Evolutionary conservation across 495 filamentous ascomycete species (phyloP).

Genomic region (Penicillium daleae): DNA sequence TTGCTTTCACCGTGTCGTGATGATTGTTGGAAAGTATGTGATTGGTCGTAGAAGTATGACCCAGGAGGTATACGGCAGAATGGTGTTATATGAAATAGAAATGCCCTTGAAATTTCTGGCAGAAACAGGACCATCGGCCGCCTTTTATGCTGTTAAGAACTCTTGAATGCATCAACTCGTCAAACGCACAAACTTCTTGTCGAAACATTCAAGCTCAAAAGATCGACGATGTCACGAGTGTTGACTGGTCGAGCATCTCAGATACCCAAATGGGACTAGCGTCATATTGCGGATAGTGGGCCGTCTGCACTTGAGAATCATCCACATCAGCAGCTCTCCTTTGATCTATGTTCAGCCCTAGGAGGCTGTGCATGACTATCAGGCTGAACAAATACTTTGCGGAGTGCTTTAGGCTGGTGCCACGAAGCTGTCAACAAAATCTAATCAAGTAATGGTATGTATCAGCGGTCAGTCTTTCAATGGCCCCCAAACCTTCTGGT

Average conservation of each 20-base stretch:
- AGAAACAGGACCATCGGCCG: background rate
- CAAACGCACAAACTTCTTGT: background rate
- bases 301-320: background rate
- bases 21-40: background rate
- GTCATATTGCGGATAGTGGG: background rate
- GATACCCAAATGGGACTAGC: slow-evolving; percentile 6
- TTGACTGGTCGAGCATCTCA: slow-evolving; percentile 7
- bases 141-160: background rate
- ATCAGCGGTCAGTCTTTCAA: background rate
- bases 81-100: background rate
- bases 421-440: background rate
- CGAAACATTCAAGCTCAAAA: background rate
- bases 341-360: background rate
- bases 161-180: background rate
- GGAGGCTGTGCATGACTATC: background rate
- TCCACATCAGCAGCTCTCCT: background rate
- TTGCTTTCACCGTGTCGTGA: background rate
- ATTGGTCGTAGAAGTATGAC: background rate
- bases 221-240: background rate
- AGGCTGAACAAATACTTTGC: background rate
- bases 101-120: background rate
- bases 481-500: background rate
- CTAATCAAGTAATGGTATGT: background rate
- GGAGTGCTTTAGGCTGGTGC: background rate
- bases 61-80: background rate